Evolutionary conservation across 495 filamentous ascomycete species (phyloP), one percentile per base, ranked within the genome.

Genomic region (Jackrogersella minutella): DNA sequence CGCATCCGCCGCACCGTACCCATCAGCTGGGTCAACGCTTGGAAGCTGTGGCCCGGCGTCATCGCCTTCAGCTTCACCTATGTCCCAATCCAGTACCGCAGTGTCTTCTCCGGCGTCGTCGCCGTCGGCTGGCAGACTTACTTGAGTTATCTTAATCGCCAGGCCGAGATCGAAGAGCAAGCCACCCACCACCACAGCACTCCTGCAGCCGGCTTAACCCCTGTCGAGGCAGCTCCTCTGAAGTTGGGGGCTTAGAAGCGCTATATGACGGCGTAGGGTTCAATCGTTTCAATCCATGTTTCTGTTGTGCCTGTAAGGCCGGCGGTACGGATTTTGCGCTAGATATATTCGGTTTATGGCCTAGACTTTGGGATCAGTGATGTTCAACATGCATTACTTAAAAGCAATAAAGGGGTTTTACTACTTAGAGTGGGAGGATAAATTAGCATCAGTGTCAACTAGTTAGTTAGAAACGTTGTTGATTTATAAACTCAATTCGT

Each of bases 51-150:
- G 93, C 93, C 93, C 0, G 87, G 87, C 1, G 92, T 97, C 22
- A 95, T 89, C 3, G 92, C 92, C 1, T 88, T 97, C 75, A 94
- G 82, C 74, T 96, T 97, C 70, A 89, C 91, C 50, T 94, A 92
- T 71, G 80, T 97, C 14, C 86, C 87, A 24, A 76, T 92, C 19
- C 86, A 93, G 74, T 93, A 90, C 72, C 82, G 93, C 49, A 89
- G 86, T 52, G 79, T 97, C 7, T 93, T 97, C 74, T 86, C 90
- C 0, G 93, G 87, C 11, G 75, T 86, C 11, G 84, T 93, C 69
- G 93, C 91, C 2, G 88, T 96, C 43, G 90, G 91, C 1, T 97
- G 93, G 93, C 93, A 97, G 78, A 91, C 90, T 2, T 97, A 97
- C 81, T 71, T 97, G 64, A 89, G 86, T 54, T 90, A 87, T 77